Evolutionary conservation across 1,139 yeast genomes (phyloP), one percentile per base, ranked within the genome.

Genomic region (Zygoascus sp.): DNA sequence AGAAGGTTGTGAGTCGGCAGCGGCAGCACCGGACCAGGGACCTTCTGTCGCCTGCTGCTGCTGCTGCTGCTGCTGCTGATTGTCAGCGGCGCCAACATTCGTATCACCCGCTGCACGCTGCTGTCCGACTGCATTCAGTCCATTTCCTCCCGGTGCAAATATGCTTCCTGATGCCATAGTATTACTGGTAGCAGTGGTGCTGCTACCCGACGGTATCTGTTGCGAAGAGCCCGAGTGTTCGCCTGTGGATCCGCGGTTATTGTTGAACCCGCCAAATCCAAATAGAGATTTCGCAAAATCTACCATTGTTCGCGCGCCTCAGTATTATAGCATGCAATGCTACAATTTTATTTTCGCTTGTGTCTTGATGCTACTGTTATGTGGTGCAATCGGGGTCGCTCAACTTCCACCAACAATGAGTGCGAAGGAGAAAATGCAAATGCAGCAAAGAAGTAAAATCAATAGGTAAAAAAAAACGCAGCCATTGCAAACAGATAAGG

Each of bases 241-340:
- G 25, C 36, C 28, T 20, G 19, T 17, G 28, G 28, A 11, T 34
- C 32, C 40, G 20, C 41, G 38, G 39, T 22, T 35, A 40, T 46
- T 40, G 37, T 40, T 38, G 44, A 52, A 52, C 28, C 51, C 54
- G 34, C 59, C 53, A 37, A 56, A 57, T n/a, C 57, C 53, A 43
- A 60, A 60, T 36, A 60, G 53, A 20, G 62, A 59, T 50, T 56
- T 59, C 10, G 64, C 59, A 48, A 60, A 60, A 45, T 60, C 64
- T 22, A 63, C 62, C 64, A 60, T 60, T 27, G 23, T 20, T 20
- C 15, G 10, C 11, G 8, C 6, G 15, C 13, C 8, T 13, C 10
- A 23, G 13, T 30, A 15, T 30, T n/a, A 13, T 30, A 30, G 34
- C 34, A 30, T n/a, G 11, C 34, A n/a, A 10, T n/a, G 6, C 11